Evolutionary conservation across 805 yeast genomes (phyloP).

Genomic region (Wickerhamomyces subpelliculosus): DNA sequence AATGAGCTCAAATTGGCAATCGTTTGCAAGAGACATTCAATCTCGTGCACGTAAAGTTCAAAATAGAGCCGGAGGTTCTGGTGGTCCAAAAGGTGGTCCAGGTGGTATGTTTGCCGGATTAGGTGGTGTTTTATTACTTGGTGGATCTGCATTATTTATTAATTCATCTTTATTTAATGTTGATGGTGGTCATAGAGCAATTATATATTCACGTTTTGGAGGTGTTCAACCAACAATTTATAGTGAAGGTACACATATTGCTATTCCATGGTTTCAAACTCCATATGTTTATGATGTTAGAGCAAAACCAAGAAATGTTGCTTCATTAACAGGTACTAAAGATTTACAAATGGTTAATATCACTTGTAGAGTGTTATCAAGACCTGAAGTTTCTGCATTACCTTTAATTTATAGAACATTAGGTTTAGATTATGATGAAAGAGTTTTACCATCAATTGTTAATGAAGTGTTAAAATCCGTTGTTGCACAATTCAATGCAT

Average conservation of each 20-base stretch:
- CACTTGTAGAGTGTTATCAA: conserved; percentile 94
- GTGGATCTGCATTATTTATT: conserved; percentile 46
- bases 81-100: conserved; percentile 30
- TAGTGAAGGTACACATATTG: conserved; percentile 91
- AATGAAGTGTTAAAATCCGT: conserved; percentile 95
- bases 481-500: conserved; percentile 97
- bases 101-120: conserved; percentile 53
- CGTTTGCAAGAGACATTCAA: conserved; percentile 44
- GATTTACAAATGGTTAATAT: conserved; percentile 98
- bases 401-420: conserved; percentile 87
- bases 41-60: conserved; percentile 36
- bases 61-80: conserved; percentile 30
- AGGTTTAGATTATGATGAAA: conserved; percentile 93
- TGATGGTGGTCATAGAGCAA: conserved; percentile 99
- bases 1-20: conserved; percentile 40
- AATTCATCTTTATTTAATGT: conserved; percentile 70
- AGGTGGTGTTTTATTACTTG: conserved; percentile 53
- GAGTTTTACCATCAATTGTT: conserved; percentile 95
- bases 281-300: conserved; percentile 92
- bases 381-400: conserved; percentile 73
- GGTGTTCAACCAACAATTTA: conserved; percentile 82
- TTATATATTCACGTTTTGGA: conserved; percentile 77
- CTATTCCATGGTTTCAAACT: conserved; percentile 90
- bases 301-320: conserved; percentile 94
- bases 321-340: conserved; percentile 95